Base-by-base conservation (phyloP, 441 rosid genomes). In the Adansonia grandidieri region DNA sequence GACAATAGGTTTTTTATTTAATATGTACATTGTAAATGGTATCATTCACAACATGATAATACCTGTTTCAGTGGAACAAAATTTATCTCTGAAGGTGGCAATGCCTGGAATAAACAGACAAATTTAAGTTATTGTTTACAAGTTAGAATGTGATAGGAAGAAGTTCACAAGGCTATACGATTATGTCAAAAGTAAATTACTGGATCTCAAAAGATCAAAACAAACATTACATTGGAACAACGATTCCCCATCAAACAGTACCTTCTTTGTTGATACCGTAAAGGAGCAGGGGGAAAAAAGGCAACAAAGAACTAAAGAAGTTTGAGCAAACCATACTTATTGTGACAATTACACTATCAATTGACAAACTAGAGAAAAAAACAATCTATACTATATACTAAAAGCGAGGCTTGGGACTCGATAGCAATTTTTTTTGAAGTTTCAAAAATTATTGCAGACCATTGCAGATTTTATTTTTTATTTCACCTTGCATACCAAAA, bases 31-130 rank as follows among this genome's bases (percentile, higher is more conserved):
- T 24, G 32, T 4, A 54, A 40, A 19, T 57, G 19, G 44, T 71
- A 71, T 67, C 28, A 45, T 47, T 51, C 13, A 24, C 44, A 42
- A 68, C 64, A 14, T 54, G 0, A 73, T 69, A 9, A 17, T 86
- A 90, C 98, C 95, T 94, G 98, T 81, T 94, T 94, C 80, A 96
- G 82, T 47, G 98, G 99, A 75, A 90, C 86, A 82, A 96, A 96
- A 69, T 89, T 89, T 82, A 96, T 93, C 40, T 92, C 88, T 37
- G 80, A 58, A 15, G 98, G 98, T 14, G 94, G 88, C 89, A 93
- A 84, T 74, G 99, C 99, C 99, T 96, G 90, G 73, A 77, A 83
- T 73, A 71, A 75, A 74, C 58, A 65, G 58, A 79, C 50, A 42
- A 78, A 56, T 66, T 71, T 19, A 45, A 11, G 69, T 80, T 19